Conservation (phyloP, 2,329 filamentous ascomycete species). For the Phialocephala subalpina region DNA sequence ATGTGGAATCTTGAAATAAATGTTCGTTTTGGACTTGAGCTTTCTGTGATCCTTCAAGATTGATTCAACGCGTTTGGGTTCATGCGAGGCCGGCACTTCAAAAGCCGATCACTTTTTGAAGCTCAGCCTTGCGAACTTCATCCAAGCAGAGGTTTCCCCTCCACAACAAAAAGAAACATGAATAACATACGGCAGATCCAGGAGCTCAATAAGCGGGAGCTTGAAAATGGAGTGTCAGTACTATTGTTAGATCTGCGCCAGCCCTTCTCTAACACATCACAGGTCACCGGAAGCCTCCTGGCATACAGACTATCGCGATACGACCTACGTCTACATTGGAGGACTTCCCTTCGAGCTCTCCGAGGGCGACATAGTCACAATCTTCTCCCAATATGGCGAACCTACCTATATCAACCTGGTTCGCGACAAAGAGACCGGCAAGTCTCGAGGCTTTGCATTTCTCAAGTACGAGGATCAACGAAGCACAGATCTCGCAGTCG, state of each 20-base stretch:
- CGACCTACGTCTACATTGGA: slow-evolving; percentile 95
- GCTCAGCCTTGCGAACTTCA: slow-evolving; percentile 25
- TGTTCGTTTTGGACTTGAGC: slow-evolving; percentile 11
- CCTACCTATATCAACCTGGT: slow-evolving; percentile 92
- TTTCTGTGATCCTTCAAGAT: slow-evolving; percentile 29
- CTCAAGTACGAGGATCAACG: slow-evolving; percentile 98
- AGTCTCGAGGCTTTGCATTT: slow-evolving; percentile 93
- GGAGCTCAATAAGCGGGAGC: slow-evolving; percentile 91
- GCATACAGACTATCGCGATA: slow-evolving; percentile 98
- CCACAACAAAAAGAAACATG: slow-evolving; percentile 62
- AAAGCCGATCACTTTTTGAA: slow-evolving; percentile 12
- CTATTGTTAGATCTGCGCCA: not conserved
- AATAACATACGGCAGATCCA: slow-evolving; percentile 94
- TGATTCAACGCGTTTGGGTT: not conserved
- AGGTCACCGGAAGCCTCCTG: slow-evolving; percentile 89
- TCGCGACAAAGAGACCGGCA: slow-evolving; percentile 95
- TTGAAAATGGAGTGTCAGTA: slow-evolving; percentile 85
- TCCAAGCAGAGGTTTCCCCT: slow-evolving; percentile 7
- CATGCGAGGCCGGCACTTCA: slow-evolving; percentile 27
- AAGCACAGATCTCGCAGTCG: slow-evolving; percentile 93
- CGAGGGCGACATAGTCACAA: slow-evolving; percentile 94
- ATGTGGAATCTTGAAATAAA: not conserved
- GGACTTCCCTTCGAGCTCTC: slow-evolving; percentile 91
- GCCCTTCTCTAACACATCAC: slow-evolving; percentile 22
- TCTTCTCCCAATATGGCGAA: slow-evolving; percentile 97